Evolutionary conservation across 2,329 filamentous ascomycete genomes (phyloP).

Genomic region (Coniochaeta hoffmannii): DNA sequence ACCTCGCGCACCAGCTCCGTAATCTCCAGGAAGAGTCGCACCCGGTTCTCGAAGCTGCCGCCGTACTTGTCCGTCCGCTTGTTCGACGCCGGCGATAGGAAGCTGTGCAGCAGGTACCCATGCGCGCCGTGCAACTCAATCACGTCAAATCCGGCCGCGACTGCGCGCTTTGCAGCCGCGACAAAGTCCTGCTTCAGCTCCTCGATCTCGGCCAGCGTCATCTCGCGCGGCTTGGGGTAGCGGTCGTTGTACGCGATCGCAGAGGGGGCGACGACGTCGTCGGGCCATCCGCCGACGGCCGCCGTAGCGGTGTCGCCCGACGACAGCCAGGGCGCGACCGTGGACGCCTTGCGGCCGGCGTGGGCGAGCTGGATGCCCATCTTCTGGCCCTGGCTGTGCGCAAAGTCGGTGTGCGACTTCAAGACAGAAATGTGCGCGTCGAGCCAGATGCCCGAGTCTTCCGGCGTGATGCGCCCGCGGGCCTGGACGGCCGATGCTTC

Average conservation of each 20-base stretch:
- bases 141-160: conserved; percentile 59
- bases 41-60: conserved; percentile 65
- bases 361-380: conserved; percentile 67
- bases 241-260: conserved; percentile 19
- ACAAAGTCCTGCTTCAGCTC: conserved; percentile 53
- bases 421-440: conserved; percentile 28
- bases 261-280: conserved; percentile 26
- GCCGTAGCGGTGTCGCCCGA: conserved; percentile 41
- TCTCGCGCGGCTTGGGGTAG: conserved; percentile 40
- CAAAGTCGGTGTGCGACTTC: conserved; percentile 28
- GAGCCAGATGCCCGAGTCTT: conserved; percentile 34
- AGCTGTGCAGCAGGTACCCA: conserved; percentile 66
- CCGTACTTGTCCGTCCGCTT: conserved; percentile 61
- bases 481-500: conserved; percentile 63
- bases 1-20: conserved; percentile 52
- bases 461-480: conserved; percentile 65
- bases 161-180: conserved; percentile 42
- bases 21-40: conserved; percentile 59
- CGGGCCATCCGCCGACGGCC: conserved; percentile 34
- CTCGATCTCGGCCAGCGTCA: conserved; percentile 60
- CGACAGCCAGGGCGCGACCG: conserved; percentile 48
- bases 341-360: conserved; percentile 52
- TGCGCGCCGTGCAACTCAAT: conserved; percentile 72
- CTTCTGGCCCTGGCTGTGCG: conserved; percentile 48
- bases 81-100: conserved; percentile 65